Evolutionary conservation across 495 filamentous ascomycete species (phyloP).

Genomic region (Talaromyces proteolyticus): DNA sequence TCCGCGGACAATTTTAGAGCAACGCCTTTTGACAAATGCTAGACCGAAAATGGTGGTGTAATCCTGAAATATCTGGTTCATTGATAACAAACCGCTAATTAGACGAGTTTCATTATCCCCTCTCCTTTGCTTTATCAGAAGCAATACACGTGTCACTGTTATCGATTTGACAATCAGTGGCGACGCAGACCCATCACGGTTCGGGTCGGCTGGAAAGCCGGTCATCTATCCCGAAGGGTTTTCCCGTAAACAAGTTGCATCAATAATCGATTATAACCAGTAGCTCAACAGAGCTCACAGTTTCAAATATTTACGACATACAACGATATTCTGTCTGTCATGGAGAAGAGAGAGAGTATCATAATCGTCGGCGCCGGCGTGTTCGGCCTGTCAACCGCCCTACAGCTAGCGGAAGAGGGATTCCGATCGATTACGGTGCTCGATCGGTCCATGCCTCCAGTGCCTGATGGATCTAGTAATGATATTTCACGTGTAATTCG

Average conservation of each 20-base stretch:
- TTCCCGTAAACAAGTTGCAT: too few relatives aligned
- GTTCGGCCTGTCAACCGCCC: constrained; percentile 62
- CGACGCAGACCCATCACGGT: neutral
- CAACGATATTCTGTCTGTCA: too few relatives aligned
- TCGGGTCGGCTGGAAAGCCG: neutral
- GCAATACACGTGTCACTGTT: neutral
- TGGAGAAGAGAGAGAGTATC: constrained; percentile 33
- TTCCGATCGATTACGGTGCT: constrained; percentile 54
- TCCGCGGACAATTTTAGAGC: too few relatives aligned
- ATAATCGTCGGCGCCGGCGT: constrained; percentile 68
- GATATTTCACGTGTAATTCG: constrained; percentile 69
- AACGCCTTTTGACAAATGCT: neutral
- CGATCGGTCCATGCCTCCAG: constrained; percentile 52
- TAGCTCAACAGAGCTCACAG: neutral
- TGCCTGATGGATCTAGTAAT: constrained; percentile 55
- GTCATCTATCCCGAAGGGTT: too few relatives aligned
- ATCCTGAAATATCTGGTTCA: neutral
- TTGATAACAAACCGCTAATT: neutral
- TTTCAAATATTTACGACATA: neutral
- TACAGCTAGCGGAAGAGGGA: constrained; percentile 47
- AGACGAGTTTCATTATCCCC: too few relatives aligned
- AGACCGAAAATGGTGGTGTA: neutral
- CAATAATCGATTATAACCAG: neutral
- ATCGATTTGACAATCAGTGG: neutral
- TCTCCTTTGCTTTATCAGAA: neutral